Conservation (phyloP, 768 basidiomycete species). For the Lentinus tigrinus region DNA sequence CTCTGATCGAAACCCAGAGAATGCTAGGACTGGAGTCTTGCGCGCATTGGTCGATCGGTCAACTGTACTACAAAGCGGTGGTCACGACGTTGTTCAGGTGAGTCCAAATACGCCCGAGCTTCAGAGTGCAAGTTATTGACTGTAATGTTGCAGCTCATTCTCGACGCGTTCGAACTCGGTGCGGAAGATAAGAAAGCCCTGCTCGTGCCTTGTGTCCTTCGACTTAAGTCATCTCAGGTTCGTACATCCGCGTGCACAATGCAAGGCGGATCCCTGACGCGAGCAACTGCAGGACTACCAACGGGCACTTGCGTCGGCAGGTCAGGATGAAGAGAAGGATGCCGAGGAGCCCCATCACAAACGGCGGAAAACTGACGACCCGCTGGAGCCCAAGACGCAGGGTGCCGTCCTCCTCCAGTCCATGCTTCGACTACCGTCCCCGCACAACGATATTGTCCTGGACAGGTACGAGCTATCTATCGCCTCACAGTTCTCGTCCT, state of each 20-base stretch:
- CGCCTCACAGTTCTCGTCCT: neutral
- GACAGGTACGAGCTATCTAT: slow-evolving; percentile 50
- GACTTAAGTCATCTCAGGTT: slow-evolving; percentile 51
- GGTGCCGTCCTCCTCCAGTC: slow-evolving; percentile 87
- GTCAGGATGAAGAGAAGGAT: slow-evolving; percentile 20
- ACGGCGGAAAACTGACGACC: slow-evolving; percentile 23
- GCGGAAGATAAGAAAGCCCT: slow-evolving; percentile 46
- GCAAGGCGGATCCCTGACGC: neutral
- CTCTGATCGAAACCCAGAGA: slow-evolving; percentile 39
- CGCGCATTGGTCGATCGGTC: slow-evolving; percentile 74
- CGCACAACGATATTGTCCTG: slow-evolving; percentile 66
- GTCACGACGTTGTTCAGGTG: slow-evolving; percentile 58
- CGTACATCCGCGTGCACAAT: slow-evolving; percentile 6
- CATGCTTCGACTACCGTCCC: slow-evolving; percentile 64
- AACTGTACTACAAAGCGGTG: slow-evolving; percentile 44
- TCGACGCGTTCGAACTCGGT: slow-evolving; percentile 55
- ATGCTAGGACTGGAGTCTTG: slow-evolving; percentile 74
- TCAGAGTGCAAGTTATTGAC: neutral
- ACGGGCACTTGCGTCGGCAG: slow-evolving; percentile 9
- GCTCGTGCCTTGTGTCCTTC: slow-evolving; percentile 69
- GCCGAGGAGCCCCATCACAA: slow-evolving; percentile 15
- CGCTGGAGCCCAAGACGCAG: slow-evolving; percentile 70
- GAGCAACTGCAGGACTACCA: slow-evolving; percentile 23
- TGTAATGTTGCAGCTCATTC: slow-evolving; percentile 48
- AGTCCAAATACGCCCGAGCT: slow-evolving; percentile 17